phyloP scores from a whole-genome alignment of 768 basidiomycete species.

The Termitomyces sp. region DNA sequence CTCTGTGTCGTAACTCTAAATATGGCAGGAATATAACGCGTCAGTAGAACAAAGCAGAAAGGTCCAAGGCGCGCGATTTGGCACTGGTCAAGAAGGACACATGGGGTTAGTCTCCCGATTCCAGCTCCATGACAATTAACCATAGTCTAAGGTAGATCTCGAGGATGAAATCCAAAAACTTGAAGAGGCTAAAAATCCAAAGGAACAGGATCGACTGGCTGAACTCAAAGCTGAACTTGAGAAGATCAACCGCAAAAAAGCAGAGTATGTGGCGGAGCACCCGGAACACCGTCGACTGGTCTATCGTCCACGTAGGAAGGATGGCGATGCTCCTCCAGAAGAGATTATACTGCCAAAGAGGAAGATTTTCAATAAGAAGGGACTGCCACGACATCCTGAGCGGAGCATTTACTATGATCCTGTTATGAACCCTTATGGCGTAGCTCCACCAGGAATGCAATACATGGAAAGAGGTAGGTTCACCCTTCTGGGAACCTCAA shows the following conservation, averaged over 20 bases:
- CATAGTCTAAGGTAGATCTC: slow-evolving; percentile 45
- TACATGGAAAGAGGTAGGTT: slow-evolving; percentile 80
- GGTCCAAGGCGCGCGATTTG: slow-evolving; percentile 80
- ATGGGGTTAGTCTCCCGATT: slow-evolving; percentile 41
- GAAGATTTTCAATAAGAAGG: slow-evolving; percentile 76
- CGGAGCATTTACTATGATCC: slow-evolving; percentile 90
- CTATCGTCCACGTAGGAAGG: slow-evolving; percentile 51
- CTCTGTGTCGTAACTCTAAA: background rate
- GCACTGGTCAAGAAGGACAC: slow-evolving; percentile 95
- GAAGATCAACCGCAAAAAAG: slow-evolving; percentile 81
- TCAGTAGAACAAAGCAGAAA: slow-evolving; percentile 87
- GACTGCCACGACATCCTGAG: slow-evolving; percentile 86
- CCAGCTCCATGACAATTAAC: background rate
- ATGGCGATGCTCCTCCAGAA: slow-evolving; percentile 36
- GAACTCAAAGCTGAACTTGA: slow-evolving; percentile 75
- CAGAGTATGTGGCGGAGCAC: slow-evolving; percentile 88
- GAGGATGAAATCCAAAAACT: slow-evolving; percentile 76
- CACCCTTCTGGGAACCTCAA: background rate
- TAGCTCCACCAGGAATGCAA: slow-evolving; percentile 96
- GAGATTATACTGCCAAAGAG: slow-evolving; percentile 41
- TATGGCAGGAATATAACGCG: slow-evolving; percentile 19
- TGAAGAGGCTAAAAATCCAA: slow-evolving; percentile 39
- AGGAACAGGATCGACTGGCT: slow-evolving; percentile 58
- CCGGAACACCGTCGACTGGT: slow-evolving; percentile 88
- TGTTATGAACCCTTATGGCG: slow-evolving; percentile 89